phyloP scores from a whole-genome alignment of 768 basidiomycete genomes.

The Psilocybe cubensis region DNA sequence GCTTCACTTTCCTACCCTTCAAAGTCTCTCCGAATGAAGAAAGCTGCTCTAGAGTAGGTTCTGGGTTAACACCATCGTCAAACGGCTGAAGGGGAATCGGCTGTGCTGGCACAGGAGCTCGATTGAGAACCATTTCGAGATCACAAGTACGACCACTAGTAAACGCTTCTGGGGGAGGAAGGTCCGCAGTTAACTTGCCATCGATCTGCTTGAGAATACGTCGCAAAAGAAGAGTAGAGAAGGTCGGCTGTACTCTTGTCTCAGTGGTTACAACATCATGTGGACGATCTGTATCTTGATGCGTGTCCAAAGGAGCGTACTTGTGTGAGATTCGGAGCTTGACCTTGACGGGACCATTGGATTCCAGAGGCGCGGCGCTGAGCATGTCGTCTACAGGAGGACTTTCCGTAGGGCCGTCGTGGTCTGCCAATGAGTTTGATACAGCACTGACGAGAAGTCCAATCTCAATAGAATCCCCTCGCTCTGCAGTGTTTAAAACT shows the following conservation, averaged over 20 bases:
- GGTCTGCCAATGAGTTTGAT: constrained; percentile 11
- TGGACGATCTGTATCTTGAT: constrained; percentile 21
- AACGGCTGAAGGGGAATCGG: constrained; percentile 44
- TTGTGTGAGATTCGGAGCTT: constrained; percentile 55
- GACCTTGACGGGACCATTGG: constrained; percentile 41
- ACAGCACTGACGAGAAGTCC: constrained; percentile 62
- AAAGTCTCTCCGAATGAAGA: constrained; percentile 79
- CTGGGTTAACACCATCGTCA: constrained; percentile 58
- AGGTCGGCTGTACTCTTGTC: constrained; percentile 43
- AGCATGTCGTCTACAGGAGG: constrained; percentile 25
- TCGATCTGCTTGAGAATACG: constrained; percentile 64
- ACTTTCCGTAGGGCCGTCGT: not conserved
- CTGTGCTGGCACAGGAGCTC: constrained; percentile 51
- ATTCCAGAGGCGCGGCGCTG: constrained; percentile 25
- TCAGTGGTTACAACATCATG: constrained; percentile 30
- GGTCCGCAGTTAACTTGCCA: constrained; percentile 48
- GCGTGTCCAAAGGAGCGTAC: constrained; percentile 32
- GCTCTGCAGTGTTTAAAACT: constrained; percentile 67
- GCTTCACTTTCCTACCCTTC: constrained; percentile 78
- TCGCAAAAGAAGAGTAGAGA: constrained; percentile 56
- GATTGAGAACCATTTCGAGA: constrained; percentile 64
- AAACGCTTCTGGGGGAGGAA: constrained; percentile 45
- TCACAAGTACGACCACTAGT: constrained; percentile 63
- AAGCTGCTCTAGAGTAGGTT: constrained; percentile 84
- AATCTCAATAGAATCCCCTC: constrained; percentile 84